These are phyloP conservation scores for Amylocarpus encephaloides DNA, from an alignment of 2,329 filamentous ascomycete genomes.

Conservation along the genomic window DNA sequence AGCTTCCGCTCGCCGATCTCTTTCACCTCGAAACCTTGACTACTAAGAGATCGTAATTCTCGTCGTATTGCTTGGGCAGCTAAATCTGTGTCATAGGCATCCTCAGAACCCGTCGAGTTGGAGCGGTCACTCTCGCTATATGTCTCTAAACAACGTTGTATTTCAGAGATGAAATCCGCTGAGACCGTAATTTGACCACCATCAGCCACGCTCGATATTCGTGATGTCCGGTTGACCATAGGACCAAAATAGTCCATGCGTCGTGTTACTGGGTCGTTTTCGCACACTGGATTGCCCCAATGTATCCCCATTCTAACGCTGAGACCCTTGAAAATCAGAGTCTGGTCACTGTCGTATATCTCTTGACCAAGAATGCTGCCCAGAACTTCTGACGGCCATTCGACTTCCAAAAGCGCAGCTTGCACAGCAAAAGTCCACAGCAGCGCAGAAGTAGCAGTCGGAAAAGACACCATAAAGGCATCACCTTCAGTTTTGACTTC, in stretches of 20 bases:
- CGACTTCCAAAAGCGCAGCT: conserved; percentile 75
- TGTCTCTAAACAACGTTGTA: conserved; percentile 81
- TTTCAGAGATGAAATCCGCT: conserved; percentile 93
- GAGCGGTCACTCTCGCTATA: conserved; percentile 79
- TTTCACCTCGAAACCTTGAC: conserved; percentile 93
- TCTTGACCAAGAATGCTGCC: conserved; percentile 80
- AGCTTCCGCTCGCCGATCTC: conserved; percentile 92
- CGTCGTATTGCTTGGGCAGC: conserved; percentile 73
- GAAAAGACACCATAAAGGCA: conserved; percentile 98
- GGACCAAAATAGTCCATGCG: conserved; percentile 99
- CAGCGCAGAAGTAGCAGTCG: conserved; percentile 87
- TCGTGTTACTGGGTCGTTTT: conserved; percentile 90
- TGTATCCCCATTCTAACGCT: conserved; percentile 98
- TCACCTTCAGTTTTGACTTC: conserved; percentile 99
- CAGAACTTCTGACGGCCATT: conserved; percentile 90
- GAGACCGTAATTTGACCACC: conserved; percentile 96
- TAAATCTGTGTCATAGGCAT: conserved; percentile 68
- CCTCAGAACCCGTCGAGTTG: conserved; percentile 63
- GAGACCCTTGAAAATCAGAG: conserved; percentile 85
- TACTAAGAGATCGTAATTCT: conserved; percentile 79
- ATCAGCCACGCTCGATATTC: conserved; percentile 90
- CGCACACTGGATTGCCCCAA: conserved; percentile 89
- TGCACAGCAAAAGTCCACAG: conserved; percentile 97
- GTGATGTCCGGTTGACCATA: conserved; percentile 96
- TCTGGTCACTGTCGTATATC: conserved; percentile 74